Conservation (phyloP, 1,284 basidiomycete species). For the Ustilago nuda region DNA sequence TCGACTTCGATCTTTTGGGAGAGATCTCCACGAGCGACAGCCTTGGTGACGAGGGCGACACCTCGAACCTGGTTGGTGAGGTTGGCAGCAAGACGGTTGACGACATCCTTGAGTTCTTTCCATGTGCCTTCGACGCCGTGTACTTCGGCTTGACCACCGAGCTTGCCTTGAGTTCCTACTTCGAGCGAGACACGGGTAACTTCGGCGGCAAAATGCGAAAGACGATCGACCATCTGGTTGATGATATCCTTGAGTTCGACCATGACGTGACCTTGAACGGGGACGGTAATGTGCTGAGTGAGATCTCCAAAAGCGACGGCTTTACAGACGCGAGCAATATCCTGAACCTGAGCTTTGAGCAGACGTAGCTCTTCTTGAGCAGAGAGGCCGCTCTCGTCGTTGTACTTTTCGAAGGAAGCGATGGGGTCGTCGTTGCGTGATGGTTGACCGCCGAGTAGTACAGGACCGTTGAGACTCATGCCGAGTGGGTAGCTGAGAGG, state of each 20-base stretch:
- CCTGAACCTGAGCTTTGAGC: slow-evolving; percentile 88
- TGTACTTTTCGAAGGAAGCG: slow-evolving; percentile 66
- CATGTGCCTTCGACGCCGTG: slow-evolving; percentile 69
- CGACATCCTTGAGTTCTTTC: slow-evolving; percentile 70
- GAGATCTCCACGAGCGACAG: slow-evolving; percentile 93
- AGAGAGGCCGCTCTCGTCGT: slow-evolving; percentile 67
- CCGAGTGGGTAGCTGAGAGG: slow-evolving; percentile 68
- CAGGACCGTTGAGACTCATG: slow-evolving; percentile 64
- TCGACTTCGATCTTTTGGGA: slow-evolving; percentile 97
- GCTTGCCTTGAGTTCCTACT: slow-evolving; percentile 72
- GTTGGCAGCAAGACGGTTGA: slow-evolving; percentile 69
- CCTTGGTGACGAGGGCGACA: slow-evolving; percentile 96
- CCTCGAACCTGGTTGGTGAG: slow-evolving; percentile 93
- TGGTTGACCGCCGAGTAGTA: slow-evolving; percentile 54
- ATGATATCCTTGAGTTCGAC: slow-evolving; percentile 97
- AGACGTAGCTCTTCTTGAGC: slow-evolving; percentile 83
- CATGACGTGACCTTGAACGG: slow-evolving; percentile 96
- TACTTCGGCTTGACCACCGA: slow-evolving; percentile 69
- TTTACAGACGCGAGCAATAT: slow-evolving; percentile 91
- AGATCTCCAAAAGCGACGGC: slow-evolving; percentile 94
- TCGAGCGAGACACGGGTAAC: slow-evolving; percentile 93
- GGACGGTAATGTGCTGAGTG: slow-evolving; percentile 94
- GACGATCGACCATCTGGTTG: slow-evolving; percentile 89
- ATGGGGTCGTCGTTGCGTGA: slow-evolving; percentile 58
- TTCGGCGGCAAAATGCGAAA: slow-evolving; percentile 91